A percentile compares a stretch with the other conserved stretches of the same genome.
Evolutionary conservation across 139 green algal species (phyloP).

Genomic region (Pseudopediastrum boryanum): DNA sequence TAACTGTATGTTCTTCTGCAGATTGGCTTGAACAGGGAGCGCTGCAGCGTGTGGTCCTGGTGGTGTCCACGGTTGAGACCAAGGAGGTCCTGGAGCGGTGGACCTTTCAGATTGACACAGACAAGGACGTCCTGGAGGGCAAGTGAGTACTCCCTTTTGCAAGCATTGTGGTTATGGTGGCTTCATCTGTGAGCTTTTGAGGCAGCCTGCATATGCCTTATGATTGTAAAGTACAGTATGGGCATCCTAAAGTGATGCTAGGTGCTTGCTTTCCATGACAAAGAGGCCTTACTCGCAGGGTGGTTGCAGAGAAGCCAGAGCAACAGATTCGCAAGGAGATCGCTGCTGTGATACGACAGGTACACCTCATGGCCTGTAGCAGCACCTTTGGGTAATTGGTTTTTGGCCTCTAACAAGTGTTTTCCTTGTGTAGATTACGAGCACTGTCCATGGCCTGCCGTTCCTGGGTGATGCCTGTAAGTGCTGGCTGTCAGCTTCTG

Average conservation of each 20-base stretch:
- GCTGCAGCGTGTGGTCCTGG: conserved; percentile 93
- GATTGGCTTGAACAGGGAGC: conserved; percentile 84
- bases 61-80: conserved; percentile 74
- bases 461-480: conserved; percentile 89
- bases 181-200: neutral
- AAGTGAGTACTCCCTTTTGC: no score
- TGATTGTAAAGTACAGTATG: no score
- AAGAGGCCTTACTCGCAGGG: neutral
- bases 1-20: no score
- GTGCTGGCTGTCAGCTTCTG: no score
- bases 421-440: no score
- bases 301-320: conserved; percentile 85
- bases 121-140: conserved; percentile 1
- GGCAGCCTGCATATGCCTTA: no score
- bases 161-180: no score
- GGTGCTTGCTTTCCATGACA: neutral
- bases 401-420: no score
- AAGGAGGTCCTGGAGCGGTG: conserved; percentile 92
- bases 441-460: conserved; percentile 93
- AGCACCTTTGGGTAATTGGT: no score
- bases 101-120: conserved; percentile 94
- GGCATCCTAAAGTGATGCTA: no score
- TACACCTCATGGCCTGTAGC: no score
- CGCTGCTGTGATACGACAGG: conserved; percentile 93
- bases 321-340: conserved; percentile 91